Conservation (phyloP, 2,329 filamentous ascomycete genomes). For the Alternaria alternata region DNA sequence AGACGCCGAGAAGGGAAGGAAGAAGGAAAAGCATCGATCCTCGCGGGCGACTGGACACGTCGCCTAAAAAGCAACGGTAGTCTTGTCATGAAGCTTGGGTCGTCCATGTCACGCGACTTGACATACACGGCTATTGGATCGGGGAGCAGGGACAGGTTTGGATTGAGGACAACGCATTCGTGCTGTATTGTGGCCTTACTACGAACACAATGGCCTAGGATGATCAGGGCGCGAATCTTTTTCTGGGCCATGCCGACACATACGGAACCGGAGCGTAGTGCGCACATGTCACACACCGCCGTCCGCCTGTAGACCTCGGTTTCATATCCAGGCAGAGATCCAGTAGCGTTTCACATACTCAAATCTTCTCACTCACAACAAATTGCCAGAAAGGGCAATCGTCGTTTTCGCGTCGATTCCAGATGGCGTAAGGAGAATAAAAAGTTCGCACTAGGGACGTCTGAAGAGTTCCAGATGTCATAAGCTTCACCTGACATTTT, state of each 20-base stretch:
- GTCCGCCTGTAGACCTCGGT: neutral
- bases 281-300: neutral
- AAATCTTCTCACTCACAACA: neutral
- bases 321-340: neutral
- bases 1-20: neutral
- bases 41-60: neutral
- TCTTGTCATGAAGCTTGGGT: neutral
- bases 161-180: neutral
- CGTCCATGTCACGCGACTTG: neutral
- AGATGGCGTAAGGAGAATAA: constrained; percentile 4
- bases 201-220: neutral
- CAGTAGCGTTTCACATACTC: neutral
- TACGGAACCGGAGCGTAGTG: neutral
- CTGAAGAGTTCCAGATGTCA: constrained; percentile 1
- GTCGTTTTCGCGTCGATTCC: neutral
- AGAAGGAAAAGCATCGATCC: neutral
- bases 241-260: neutral
- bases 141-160: neutral
- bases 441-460: neutral
- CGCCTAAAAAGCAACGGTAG: neutral
- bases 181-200: neutral
- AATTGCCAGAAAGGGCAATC: neutral
- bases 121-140: neutral
- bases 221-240: neutral
- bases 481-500: neutral